A percentile compares a stretch with the other conserved stretches of the same genome.
phyloP scores from a whole-genome alignment of 768 basidiomycete species.

The Xerocomus spinulosus region DNA sequence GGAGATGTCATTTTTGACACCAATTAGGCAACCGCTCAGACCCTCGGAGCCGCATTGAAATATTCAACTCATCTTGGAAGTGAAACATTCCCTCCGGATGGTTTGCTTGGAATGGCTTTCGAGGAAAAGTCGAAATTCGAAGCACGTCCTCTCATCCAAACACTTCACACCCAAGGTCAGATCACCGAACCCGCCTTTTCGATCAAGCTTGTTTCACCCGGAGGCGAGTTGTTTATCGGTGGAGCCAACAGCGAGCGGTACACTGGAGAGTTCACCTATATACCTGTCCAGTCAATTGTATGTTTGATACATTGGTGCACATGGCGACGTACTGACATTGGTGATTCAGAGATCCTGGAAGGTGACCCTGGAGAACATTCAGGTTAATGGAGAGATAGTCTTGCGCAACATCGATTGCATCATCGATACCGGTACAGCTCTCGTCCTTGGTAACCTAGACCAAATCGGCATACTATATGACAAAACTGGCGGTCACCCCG shows the following conservation, averaged over 20 bases:
- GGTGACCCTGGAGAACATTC: constrained; percentile 10
- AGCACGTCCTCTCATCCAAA: constrained; percentile 36
- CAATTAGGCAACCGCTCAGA: constrained; percentile 7
- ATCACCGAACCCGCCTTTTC: constrained; percentile 37
- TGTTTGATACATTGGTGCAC: no score
- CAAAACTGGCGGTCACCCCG: neutral
- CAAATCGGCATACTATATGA: neutral
- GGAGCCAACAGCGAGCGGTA: constrained; percentile 38
- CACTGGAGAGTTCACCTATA: constrained; percentile 34
- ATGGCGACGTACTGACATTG: no score
- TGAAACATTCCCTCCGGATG: constrained; percentile 11
- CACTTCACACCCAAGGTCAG: constrained; percentile 35
- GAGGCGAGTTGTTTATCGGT: constrained; percentile 39
- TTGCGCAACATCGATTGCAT: constrained; percentile 4
- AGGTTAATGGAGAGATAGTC: neutral
- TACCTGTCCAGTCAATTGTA: constrained; percentile 15
- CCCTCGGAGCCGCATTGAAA: constrained; percentile 2
- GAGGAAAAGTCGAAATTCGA: constrained; percentile 32
- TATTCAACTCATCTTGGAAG: neutral
- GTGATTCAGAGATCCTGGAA: constrained; percentile 10
- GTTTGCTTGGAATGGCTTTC: constrained; percentile 39
- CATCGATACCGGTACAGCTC: constrained; percentile 20
- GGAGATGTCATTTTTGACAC: neutral
- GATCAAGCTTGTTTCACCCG: constrained; percentile 41
- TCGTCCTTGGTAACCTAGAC: constrained; percentile 1